Evolutionary conservation across 1,284 basidiomycete genomes (phyloP).

Genomic region (Pulveroboletus sp.): DNA sequence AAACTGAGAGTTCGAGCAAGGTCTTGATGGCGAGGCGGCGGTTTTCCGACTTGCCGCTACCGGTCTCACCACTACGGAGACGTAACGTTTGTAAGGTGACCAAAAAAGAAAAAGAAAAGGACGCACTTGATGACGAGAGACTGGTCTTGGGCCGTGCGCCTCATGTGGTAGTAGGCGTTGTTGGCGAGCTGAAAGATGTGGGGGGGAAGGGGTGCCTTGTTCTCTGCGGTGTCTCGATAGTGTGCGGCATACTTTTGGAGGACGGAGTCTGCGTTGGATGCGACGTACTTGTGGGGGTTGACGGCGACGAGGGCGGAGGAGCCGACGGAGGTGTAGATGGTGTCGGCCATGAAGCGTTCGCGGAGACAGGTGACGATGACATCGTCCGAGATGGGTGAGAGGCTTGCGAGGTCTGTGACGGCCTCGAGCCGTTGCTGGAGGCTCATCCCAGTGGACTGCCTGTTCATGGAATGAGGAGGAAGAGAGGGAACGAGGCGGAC

Average conservation of each 20-base stretch:
- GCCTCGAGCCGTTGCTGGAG: slow-evolving; percentile 68
- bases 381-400: slow-evolving; percentile 70
- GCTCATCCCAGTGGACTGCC: slow-evolving; percentile 44
- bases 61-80: slow-evolving; percentile 78
- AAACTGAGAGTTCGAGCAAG: slow-evolving; percentile 85
- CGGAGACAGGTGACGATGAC: slow-evolving; percentile 80
- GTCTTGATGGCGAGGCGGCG: slow-evolving; percentile 89
- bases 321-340: slow-evolving; percentile 79
- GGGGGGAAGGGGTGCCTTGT: slow-evolving; percentile 58
- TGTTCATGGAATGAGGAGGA: no score
- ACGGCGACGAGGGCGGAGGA: slow-evolving; percentile 75
- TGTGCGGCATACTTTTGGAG: slow-evolving; percentile 83
- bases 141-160: slow-evolving; percentile 91
- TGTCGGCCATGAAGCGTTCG: slow-evolving; percentile 83
- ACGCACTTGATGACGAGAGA: slow-evolving; percentile 80
- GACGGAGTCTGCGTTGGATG: slow-evolving; percentile 78
- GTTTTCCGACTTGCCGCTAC: slow-evolving; percentile 92
- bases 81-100: neutral
- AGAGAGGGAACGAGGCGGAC: no score
- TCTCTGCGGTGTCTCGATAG: slow-evolving; percentile 63
- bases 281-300: slow-evolving; percentile 87
- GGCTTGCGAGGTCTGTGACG: slow-evolving; percentile 62
- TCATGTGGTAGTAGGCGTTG: slow-evolving; percentile 96
- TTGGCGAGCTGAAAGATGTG: slow-evolving; percentile 90
- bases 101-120: neutral